Evolutionary conservation across 1,139 yeast species (phyloP).

Genomic region (Suhomyces kunorum): DNA sequence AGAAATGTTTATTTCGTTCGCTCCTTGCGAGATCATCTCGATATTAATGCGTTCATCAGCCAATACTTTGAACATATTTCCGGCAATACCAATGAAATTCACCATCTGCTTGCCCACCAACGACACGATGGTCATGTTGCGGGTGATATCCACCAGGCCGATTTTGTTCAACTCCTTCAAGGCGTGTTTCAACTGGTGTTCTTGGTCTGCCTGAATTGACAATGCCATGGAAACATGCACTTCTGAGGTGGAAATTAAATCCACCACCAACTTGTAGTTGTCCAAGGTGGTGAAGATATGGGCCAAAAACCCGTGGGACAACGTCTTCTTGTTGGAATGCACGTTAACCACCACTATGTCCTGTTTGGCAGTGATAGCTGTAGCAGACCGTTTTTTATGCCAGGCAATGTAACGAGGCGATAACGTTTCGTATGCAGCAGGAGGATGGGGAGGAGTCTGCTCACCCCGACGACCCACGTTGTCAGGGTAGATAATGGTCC

Average conservation of each 20-base stretch:
- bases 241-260: conserved; percentile 93
- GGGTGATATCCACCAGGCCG: conserved; percentile 87
- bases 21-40: conserved; percentile 98
- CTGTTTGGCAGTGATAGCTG: conserved; percentile 94
- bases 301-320: conserved; percentile 94
- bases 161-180: conserved; percentile 72
- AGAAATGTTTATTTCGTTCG: conserved; percentile 93
- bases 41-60: conserved; percentile 92
- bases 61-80: conserved; percentile 91
- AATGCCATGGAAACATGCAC: conserved; percentile 98
- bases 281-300: conserved; percentile 86
- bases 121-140: conserved; percentile 86
- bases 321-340: conserved; percentile 89
- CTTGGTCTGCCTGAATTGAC: conserved; percentile 68
- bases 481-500: conserved; percentile 93
- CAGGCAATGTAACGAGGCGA: conserved; percentile 48
- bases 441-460: conserved; percentile 93
- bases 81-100: conserved; percentile 94
- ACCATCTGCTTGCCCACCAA: conserved; percentile 97
- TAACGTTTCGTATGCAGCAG: conserved; percentile 64
- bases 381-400: conserved; percentile 74
- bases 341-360: conserved; percentile 89
- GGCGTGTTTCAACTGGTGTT: conserved; percentile 62
- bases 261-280: conserved; percentile 83
- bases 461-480: conserved; percentile 83